Evolutionary conservation across 331 rosid genomes (phyloP).

Genomic region (Pyracantha coccinea): DNA sequence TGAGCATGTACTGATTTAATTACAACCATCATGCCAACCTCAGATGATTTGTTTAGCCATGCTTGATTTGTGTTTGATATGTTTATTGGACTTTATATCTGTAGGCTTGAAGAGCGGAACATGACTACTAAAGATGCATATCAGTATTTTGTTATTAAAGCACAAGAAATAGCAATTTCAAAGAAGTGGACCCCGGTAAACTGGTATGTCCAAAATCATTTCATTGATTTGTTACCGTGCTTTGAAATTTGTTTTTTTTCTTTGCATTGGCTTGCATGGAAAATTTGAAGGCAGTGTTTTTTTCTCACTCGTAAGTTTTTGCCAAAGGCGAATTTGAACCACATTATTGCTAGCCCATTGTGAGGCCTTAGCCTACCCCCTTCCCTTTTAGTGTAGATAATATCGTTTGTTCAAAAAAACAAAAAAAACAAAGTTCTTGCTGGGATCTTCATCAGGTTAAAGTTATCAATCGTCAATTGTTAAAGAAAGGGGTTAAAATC

Average conservation of each 20-base stretch:
- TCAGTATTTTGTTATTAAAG: conserved; percentile 77
- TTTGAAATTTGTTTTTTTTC: background rate
- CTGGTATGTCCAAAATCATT: conserved; percentile 45
- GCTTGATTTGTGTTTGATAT: background rate
- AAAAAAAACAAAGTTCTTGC: too few species aligned
- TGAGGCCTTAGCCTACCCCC: too few species aligned
- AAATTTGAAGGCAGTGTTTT: background rate
- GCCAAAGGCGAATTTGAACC: too few species aligned
- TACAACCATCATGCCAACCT: background rate
- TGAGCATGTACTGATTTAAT: background rate
- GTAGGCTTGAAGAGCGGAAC: conserved; percentile 69
- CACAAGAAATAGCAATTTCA: conserved; percentile 81
- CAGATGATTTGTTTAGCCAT: background rate
- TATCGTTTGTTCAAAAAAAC: too few species aligned
- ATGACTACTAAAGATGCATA: conserved; percentile 76
- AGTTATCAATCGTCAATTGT: background rate
- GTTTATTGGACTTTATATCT: conserved; percentile 21
- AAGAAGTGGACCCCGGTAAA: conserved; percentile 86
- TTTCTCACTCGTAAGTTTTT: background rate
- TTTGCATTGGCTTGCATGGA: background rate
- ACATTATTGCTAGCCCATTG: too few species aligned
- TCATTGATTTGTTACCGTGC: background rate
- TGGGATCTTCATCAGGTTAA: background rate
- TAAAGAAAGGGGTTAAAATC: background rate
- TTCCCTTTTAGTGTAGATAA: too few species aligned